Evolutionary conservation across 257 asterid genomes (phyloP), one percentile per base, ranked within the genome.

Genomic region (Penstemon eatonii): DNA sequence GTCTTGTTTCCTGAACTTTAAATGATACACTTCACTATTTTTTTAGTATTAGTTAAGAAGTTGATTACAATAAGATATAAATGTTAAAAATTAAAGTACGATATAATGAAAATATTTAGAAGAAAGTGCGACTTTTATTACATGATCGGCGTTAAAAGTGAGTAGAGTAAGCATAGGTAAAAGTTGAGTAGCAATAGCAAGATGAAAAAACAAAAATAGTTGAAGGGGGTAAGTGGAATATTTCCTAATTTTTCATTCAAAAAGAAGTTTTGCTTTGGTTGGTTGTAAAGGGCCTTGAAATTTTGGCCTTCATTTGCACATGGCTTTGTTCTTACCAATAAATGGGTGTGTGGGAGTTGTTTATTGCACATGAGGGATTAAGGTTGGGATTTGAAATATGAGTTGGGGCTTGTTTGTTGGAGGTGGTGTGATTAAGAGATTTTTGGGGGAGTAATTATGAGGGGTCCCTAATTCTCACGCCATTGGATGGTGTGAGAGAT

Each of bases 231-330:
- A 45, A 70, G 39, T 45, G 44, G 71, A 60, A 25, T 25, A 1
- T 25, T 25, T 25, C 33, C 33, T 25, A 25, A 25, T 25, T 25
- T 25, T 25, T 25, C 33, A 25, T 25, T 25, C 33, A 25, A 25
- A 25, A 25, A 25, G 33, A 39, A 43, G 73, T 49, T 49, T 49
- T 49, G 4, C 54, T 77, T 71, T 75, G 72, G 55, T 78, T 71
- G 80, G 80, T 68, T 56, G 76, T 60, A 78, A 75, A 72, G 70
- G 54, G 78, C 56, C 65, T 77, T 73, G 56, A 69, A 81, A 75
- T 72, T 75, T 67, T 57, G 73, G 77, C 75, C 67, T 74, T 59
- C 73, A 66, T 49, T 49, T 49, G 11, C 15, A 49, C 54, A 49
- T 49, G 52, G 54, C 54, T 49, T 49, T 49, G 5, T 49, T 49